Conservation (phyloP, 2,329 filamentous ascomycete genomes). For the Cercospora sesami region DNA sequence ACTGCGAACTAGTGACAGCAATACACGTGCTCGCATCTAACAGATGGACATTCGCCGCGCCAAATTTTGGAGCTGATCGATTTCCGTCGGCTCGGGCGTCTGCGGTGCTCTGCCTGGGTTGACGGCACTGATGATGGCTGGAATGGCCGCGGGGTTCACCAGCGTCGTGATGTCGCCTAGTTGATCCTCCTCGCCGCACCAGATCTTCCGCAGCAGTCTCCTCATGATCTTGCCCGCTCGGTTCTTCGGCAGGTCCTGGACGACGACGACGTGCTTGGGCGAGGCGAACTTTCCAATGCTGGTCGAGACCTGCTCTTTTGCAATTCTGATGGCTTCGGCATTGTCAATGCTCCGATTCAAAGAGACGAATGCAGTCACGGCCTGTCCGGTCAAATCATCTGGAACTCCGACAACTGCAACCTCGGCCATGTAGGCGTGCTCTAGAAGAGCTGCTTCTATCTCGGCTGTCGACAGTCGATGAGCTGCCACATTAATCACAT, state of each 20-base stretch:
- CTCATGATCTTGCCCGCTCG: neutral
- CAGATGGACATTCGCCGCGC: neutral
- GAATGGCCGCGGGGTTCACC: neutral
- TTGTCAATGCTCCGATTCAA: conserved; percentile 69
- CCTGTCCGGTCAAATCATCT: neutral
- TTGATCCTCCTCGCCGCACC: neutral
- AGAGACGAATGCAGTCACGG: conserved; percentile 43
- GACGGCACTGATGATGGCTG: neutral
- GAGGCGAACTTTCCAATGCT: neutral
- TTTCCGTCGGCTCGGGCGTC: neutral
- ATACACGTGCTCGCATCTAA: neutral
- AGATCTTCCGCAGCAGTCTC: neutral
- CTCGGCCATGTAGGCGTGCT: neutral
- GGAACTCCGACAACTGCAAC: neutral
- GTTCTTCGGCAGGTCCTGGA: neutral
- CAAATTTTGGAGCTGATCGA: neutral
- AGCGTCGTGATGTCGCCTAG: neutral
- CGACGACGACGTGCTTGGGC: neutral
- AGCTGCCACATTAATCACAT: neutral
- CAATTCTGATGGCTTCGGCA: conserved; percentile 47
- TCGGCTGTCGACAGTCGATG: neutral
- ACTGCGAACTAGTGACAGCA: neutral
- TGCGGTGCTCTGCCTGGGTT: neutral
- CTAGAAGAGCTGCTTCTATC: neutral
- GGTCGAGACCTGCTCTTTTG: neutral